Evolutionary conservation across 306 rosid species (phyloP).

Genomic region (Trifolium subterraneum): DNA sequence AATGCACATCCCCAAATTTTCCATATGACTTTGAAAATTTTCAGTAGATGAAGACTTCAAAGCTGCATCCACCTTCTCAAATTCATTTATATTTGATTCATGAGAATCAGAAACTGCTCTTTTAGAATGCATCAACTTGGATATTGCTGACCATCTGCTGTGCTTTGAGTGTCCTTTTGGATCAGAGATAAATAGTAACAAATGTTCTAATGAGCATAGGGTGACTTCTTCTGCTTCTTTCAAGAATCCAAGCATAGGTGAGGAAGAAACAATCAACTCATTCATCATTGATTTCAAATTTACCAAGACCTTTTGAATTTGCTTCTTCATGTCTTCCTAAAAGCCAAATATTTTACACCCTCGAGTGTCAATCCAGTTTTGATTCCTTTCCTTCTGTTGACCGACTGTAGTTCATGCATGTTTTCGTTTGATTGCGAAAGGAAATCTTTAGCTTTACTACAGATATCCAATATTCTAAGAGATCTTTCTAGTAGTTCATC

Average conservation of each 20-base stretch:
- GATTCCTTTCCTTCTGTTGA: conserved; percentile 32
- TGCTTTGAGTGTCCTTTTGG: conserved; percentile 28
- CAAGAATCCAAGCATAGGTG: conserved; percentile 21
- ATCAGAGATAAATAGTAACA: conserved; percentile 40
- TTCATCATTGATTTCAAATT: conserved; percentile 37
- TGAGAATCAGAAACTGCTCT: conserved; percentile 33
- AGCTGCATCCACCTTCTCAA: conserved; percentile 41
- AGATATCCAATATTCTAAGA: not conserved
- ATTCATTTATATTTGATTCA: conserved; percentile 32
- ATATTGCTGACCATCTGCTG: conserved; percentile 42
- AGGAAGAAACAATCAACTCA: conserved; percentile 34
- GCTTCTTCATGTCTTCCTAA: conserved; percentile 40
- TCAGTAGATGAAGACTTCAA: conserved; percentile 37
- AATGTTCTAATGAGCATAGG: conserved; percentile 36
- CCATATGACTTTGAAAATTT: conserved; percentile 34
- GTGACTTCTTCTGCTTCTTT: conserved; percentile 37
- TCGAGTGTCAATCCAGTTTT: conserved; percentile 31
- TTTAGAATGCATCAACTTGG: conserved; percentile 41
- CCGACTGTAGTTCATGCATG: conserved; percentile 37
- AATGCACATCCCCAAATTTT: conserved; percentile 42
- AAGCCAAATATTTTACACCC: conserved; percentile 35
- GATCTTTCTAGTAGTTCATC: not conserved
- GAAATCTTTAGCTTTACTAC: not conserved
- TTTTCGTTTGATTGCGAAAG: conserved; percentile 39
- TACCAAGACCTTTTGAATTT: conserved; percentile 34